Evolutionary conservation across 768 basidiomycete genomes (phyloP).

Genomic region (Lentinula boryana): DNA sequence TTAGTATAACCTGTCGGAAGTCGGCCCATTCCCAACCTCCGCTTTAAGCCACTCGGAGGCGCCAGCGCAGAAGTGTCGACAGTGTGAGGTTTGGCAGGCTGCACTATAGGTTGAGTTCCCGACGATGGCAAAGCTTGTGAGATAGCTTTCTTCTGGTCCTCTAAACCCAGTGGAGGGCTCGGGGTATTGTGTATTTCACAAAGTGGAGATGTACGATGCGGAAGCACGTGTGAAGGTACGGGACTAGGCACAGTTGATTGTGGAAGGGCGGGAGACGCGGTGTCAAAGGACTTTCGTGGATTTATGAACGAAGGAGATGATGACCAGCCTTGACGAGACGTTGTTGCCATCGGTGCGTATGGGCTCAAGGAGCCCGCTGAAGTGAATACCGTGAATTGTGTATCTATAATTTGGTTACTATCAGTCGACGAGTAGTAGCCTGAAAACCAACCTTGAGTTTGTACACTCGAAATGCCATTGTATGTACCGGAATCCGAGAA

Average conservation of each 20-base stretch:
- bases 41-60: constrained; percentile 32
- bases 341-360: neutral
- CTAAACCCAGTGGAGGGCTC: neutral
- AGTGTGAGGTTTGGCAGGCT: neutral
- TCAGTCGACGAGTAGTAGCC: too few species aligned
- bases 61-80: neutral
- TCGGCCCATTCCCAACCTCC: constrained; percentile 61
- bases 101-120: neutral
- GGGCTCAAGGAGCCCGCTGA: neutral
- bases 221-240: neutral
- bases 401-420: neutral
- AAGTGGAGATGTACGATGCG: too few species aligned
- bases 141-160: neutral
- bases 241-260: neutral
- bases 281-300: neutral
- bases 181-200: neutral
- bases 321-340: neutral
- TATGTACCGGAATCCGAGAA: neutral
- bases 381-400: neutral
- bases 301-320: constrained; percentile 6
- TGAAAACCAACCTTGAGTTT: neutral
- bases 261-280: neutral
- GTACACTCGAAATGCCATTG: neutral
- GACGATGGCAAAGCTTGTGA: neutral
- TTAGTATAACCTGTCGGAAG: constrained; percentile 47